These are phyloP conservation scores for Colletotrichum sp. DNA, from an alignment of 2,329 filamentous ascomycete genomes.

Conservation along the genomic window DNA sequence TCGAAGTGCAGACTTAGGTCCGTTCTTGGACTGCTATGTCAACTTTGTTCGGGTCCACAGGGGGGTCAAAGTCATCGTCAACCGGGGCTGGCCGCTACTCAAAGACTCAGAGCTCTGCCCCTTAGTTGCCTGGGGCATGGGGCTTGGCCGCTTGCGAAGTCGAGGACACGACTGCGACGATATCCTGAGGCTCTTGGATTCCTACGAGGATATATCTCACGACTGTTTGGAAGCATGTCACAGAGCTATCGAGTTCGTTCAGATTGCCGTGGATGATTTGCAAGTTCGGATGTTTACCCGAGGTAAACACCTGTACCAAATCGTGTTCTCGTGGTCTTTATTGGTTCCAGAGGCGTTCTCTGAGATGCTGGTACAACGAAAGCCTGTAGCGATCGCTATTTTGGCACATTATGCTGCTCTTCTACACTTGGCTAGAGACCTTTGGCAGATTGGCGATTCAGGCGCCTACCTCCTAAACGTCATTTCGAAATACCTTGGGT, in stretches of 20 bases:
- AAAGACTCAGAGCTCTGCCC: background rate
- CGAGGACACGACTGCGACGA: background rate
- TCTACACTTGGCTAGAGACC: conserved; percentile 26
- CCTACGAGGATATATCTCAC: background rate
- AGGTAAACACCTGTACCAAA: conserved; percentile 23
- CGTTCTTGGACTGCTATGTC: conserved; percentile 32
- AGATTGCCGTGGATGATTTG: background rate
- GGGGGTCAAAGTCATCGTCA: conserved; percentile 25
- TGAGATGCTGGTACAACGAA: conserved; percentile 23
- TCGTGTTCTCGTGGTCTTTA: conserved; percentile 31
- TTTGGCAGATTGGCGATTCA: conserved; percentile 32
- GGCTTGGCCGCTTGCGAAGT: background rate
- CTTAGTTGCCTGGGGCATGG: background rate
- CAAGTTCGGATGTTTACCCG: background rate
- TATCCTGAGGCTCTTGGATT: conserved; percentile 2
- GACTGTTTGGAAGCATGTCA: background rate
- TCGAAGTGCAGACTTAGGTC: conserved; percentile 25
- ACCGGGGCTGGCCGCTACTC: background rate
- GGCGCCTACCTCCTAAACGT: conserved; percentile 6
- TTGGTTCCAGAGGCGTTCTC: conserved; percentile 25
- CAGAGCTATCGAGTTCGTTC: background rate
- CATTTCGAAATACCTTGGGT: background rate
- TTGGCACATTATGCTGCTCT: conserved; percentile 33
- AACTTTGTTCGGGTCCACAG: conserved; percentile 30
- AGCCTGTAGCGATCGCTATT: conserved; percentile 29